Conservation (phyloP, 371 early-diverging fungal species). For the Syncephalastrum racemosum region DNA sequence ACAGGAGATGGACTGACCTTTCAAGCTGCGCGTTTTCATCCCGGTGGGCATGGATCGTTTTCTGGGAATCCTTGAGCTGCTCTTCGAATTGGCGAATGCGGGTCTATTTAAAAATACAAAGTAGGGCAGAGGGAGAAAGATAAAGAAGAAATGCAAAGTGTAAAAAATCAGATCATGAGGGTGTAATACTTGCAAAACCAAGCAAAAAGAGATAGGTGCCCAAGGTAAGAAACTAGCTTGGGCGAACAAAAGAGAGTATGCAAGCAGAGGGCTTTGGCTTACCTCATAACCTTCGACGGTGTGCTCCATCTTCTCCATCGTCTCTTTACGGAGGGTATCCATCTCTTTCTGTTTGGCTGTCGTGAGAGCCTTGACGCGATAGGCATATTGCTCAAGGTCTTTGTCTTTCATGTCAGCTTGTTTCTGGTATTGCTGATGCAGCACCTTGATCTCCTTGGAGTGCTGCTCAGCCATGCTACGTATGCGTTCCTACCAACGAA, state of each 20-base stretch:
- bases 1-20: constrained; percentile 15
- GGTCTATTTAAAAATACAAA: constrained; percentile 23
- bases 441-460: constrained; percentile 26
- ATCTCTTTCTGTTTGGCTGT: constrained; percentile 37
- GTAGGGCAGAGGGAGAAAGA: constrained; percentile 22
- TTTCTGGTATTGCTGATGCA: constrained; percentile 41
- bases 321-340: constrained; percentile 21
- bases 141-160: constrained; percentile 9
- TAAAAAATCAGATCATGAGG: constrained; percentile 29
- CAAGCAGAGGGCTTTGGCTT: constrained; percentile 2
- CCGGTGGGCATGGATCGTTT: constrained; percentile 20
- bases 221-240: constrained; percentile 3
- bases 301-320: constrained; percentile 21
- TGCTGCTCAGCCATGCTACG: constrained; percentile 33
- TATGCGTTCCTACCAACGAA: constrained; percentile 12
- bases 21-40: constrained; percentile 39
- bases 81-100: constrained; percentile 27
- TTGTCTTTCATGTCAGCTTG: constrained; percentile 33
- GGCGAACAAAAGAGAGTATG: constrained; percentile 2
- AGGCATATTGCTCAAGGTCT: constrained; percentile 44
- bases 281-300: constrained; percentile 45
- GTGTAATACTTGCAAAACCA: constrained; percentile 21
- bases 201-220: constrained; percentile 4
- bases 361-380: constrained; percentile 36
- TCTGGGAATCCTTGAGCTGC: constrained; percentile 24